Percentiles rank a stretch among this genome's conserved stretches.
Conservation (phyloP, 108 stramenopile species). For the Poteriospumella lacustris region DNA sequence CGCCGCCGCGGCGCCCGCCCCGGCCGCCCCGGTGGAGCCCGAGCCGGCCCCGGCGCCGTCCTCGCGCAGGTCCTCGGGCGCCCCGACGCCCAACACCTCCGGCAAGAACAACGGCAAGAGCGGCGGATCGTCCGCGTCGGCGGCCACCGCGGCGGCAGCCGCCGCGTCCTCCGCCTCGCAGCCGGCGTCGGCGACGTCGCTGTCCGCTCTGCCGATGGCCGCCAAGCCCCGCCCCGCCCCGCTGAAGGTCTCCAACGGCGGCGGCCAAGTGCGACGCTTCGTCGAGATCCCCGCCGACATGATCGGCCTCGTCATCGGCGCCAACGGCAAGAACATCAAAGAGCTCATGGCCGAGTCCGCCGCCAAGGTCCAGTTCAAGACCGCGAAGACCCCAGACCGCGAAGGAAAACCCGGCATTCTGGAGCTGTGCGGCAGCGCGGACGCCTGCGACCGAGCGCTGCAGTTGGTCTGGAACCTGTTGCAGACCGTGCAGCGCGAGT, state of each 20-base stretch:
- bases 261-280: neutral
- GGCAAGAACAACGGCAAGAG: too few relatives aligned
- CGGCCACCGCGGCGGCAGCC: too few relatives aligned
- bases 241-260: neutral
- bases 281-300: neutral
- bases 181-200: too few relatives aligned
- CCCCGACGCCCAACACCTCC: too few relatives aligned
- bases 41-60: too few relatives aligned
- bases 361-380: neutral
- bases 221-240: too few relatives aligned
- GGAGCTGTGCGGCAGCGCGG: neutral
- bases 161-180: too few relatives aligned
- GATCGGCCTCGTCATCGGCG: neutral
- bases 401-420: neutral
- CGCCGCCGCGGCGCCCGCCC: too few relatives aligned
- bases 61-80: too few relatives aligned
- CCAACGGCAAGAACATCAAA: slow-evolving; percentile 11
- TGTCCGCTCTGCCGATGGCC: too few relatives aligned
- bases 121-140: too few relatives aligned
- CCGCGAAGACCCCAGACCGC: neutral
- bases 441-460: neutral
- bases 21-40: too few relatives aligned
- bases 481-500: neutral
- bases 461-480: neutral
- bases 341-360: neutral